Base-by-base conservation (phyloP, 345 rosid species). In the Dipteronia dyeriana region DNA sequence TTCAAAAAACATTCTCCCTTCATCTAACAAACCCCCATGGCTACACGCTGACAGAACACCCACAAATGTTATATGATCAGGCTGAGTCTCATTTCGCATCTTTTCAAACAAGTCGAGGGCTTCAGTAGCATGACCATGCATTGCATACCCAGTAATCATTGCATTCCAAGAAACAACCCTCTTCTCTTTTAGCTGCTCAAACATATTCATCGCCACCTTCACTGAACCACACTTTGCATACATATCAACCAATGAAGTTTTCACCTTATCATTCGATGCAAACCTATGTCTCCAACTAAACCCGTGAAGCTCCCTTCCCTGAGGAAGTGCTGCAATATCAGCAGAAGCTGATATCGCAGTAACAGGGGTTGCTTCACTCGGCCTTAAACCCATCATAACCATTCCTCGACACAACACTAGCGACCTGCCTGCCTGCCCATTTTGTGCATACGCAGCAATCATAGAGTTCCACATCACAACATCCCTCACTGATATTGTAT, bases 221-320 rank as follows among this genome's bases (percentile, higher is more conserved):
- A 85, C 79, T 3, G 76, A 64, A 60, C 98, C 98, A 73, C 98
- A 91, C 75, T 90, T 95, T 0, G 92, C 87, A 61, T 91, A 93
- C 98, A 93, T 91, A 84, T 91, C 95, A 75, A 90, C 79, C 76
- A 95, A 81, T 34, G 97, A 88, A 83, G 85, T 82, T 72, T 78
- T 82, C 51, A 85, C 84, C 77, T 68, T 79, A 26, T 71, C 87
- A 34, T 81, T 84, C 5, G 71, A 66, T 71, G 59, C 80, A 41
- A 82, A 82, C 39, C 80, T 75, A 12, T 64, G 45, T 74, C 85
- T 82, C 84, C 83, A 85, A 70, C 85, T 62, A 64, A 75, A 80
- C 20, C 84, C 82, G 3, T 85, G 87, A 73, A 85, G 76, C 79
- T 82, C 80, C 76, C 74, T 82, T 59, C 87, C 87, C 13, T 73